Percentiles rank a stretch among this genome's conserved stretches.
Evolutionary conservation across 176 grass and related monocot genomes (phyloP).

Genomic region (Oryza coarctata): DNA sequence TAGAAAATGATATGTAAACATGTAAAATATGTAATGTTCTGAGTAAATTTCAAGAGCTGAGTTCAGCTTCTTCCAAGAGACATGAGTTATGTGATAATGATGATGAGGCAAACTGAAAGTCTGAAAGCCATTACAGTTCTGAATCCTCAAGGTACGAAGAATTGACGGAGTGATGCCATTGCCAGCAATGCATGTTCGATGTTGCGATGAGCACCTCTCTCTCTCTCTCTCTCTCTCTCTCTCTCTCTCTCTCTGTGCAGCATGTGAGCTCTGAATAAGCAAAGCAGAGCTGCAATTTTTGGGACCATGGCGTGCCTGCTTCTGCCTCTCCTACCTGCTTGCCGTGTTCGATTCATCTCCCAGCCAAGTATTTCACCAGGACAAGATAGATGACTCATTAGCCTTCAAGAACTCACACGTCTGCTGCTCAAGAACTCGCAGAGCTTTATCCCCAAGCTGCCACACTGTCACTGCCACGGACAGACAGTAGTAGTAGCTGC

Average conservation of each 20-base stretch:
- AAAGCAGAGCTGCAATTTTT: neutral
- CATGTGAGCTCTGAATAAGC: conserved; percentile 14
- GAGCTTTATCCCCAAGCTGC: neutral
- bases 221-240: neutral
- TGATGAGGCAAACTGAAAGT: neutral
- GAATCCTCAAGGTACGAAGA: neutral
- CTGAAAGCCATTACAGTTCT: neutral
- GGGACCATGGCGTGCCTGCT: conserved; percentile 8
- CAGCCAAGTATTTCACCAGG: neutral
- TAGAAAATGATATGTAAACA: too few relatives aligned
- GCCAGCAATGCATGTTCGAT: neutral
- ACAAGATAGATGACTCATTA: neutral
- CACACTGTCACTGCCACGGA: neutral
- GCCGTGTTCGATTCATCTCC: neutral
- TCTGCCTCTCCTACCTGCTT: neutral
- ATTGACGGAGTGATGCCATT: neutral
- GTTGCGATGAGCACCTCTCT: neutral
- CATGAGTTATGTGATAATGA: neutral
- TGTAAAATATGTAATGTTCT: too few relatives aligned
- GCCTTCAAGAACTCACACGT: neutral
- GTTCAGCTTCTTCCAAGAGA: neutral
- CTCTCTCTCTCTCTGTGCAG: neutral
- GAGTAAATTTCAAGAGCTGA: too few relatives aligned
- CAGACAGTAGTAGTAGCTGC: neutral
- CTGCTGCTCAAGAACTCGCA: neutral